phyloP scores from a whole-genome alignment of 129 eudicot genomes.

The Heracleum sosnowskyi region DNA sequence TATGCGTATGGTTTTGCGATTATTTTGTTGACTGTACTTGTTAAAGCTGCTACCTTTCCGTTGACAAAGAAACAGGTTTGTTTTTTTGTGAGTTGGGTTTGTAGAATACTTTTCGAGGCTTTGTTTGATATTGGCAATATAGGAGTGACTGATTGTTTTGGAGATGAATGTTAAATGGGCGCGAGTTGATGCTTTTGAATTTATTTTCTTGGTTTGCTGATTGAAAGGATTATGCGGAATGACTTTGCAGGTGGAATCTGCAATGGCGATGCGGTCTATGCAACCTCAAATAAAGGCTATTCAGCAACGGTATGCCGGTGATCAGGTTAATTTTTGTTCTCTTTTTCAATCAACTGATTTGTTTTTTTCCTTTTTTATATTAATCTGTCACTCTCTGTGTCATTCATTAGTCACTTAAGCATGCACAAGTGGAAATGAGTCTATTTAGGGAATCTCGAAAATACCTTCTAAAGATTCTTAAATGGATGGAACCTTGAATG shows the following conservation, averaged over 20 bases:
- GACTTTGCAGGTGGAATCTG: constrained; percentile 77
- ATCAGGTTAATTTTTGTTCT: constrained; percentile 63
- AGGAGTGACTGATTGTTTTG: background rate
- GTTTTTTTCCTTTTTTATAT: background rate
- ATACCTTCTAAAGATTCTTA: background rate
- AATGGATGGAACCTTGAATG: background rate
- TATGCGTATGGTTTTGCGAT: constrained; percentile 86
- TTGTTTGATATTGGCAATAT: background rate
- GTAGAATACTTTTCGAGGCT: background rate
- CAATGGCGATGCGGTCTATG: constrained; percentile 95
- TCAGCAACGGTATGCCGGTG: constrained; percentile 93
- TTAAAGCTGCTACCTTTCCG: constrained; percentile 89
- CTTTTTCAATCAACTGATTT: background rate
- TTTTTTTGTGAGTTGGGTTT: constrained; percentile 13
- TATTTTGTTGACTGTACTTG: constrained; percentile 69
- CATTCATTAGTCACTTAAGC: background rate
- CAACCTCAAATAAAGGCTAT: constrained; percentile 96
- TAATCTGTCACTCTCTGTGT: too few relatives aligned
- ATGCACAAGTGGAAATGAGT: constrained; percentile 2
- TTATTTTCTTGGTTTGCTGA: background rate
- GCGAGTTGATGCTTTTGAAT: background rate
- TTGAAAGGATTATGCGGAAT: background rate
- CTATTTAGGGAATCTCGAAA: background rate
- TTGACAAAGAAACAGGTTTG: constrained; percentile 48
- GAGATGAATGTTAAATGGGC: background rate